Evolutionary conservation across 768 basidiomycete species (phyloP), one percentile per base, ranked within the genome.

Genomic region (Neoboletus subvelutipes): DNA sequence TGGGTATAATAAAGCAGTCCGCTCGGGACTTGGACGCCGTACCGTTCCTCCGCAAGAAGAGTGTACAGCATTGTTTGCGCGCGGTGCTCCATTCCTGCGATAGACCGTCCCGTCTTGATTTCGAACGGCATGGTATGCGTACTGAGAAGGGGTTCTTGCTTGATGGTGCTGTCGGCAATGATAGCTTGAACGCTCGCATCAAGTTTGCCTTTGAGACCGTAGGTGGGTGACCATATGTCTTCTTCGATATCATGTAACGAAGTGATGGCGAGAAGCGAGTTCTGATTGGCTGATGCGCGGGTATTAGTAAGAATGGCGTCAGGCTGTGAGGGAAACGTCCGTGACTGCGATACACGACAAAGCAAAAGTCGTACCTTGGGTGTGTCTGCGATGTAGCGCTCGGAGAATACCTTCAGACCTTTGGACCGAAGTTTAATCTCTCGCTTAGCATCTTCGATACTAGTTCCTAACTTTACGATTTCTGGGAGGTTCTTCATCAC

Each of bases 11-110:
- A 98, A 33, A 99, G 78, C 45, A 99, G 75, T 15, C 97, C 97
- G 8, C 87, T 84, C 1, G 85, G 80, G 10, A 97, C 85, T 22
- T 88, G 82, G 6, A 83, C 81, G 6, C 86, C 92, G 65, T 98
- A 98, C n/a, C 96, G 83, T 69, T 98, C 95, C 39, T 85, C 83
- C 64, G 94, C 84, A 1, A 99, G 79, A 5, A 98, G 77, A 1
- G 94, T 96, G 70, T 99, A 99, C 4, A 99, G 75, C 87, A 98
- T 94, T 1, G 97, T 99, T 73, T 99, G 97, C 0, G 97, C 97
- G 37, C 97, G 88, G 71, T 98, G 96, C 62, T 96, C 94, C 84
- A 94, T 86, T 2, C 83, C 81, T 0, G 84, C 87, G 9, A 82
- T 76, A 0, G 87, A 75, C 31, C 89, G 81, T 2, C 97, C 97